Evolutionary conservation across 2,329 filamentous ascomycete species (phyloP).

Genomic region (Colletotrichum caudatum): DNA sequence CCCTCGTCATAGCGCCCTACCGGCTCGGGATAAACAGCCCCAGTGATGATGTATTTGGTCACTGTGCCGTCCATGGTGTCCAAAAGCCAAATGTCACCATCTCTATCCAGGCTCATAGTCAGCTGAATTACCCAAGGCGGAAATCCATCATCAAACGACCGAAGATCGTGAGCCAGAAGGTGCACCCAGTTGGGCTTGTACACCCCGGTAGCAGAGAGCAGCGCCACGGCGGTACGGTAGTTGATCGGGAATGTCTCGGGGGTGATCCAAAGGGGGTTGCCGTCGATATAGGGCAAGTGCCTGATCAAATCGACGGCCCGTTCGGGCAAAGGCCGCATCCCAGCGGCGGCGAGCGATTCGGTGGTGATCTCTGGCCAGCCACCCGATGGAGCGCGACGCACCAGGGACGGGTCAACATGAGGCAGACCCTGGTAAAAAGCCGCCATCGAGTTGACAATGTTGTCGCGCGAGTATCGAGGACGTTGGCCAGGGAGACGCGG

Average conservation of each 20-base stretch:
- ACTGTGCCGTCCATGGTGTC: constrained; percentile 29
- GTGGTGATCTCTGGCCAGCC: constrained; percentile 24
- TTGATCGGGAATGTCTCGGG: constrained; percentile 17
- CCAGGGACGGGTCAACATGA: constrained; percentile 15
- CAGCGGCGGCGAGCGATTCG: constrained; percentile 6
- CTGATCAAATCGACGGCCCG: constrained; percentile 15
- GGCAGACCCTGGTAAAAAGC: constrained; percentile 17
- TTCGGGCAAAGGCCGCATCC: neutral
- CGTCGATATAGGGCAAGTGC: constrained; percentile 21
- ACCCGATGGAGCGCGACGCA: constrained; percentile 6
- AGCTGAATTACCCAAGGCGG: constrained; percentile 9
- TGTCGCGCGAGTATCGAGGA: constrained; percentile 17
- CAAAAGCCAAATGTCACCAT: constrained; percentile 19
- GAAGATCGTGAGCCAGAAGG: neutral
- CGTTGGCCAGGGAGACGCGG: constrained; percentile 11
- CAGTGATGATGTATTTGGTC: constrained; percentile 29
- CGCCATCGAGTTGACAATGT: neutral
- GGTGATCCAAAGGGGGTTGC: constrained; percentile 17
- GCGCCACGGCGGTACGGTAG: constrained; percentile 4
- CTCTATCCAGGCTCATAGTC: constrained; percentile 6
- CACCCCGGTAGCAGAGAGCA: neutral
- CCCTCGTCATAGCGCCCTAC: constrained; percentile 2
- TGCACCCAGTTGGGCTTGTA: constrained; percentile 14
- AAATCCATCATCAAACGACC: neutral
- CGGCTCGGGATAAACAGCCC: constrained; percentile 10